These are phyloP conservation scores for Kwoniella pini DNA, from an alignment of 768 basidiomycete genomes.

Conservation along the genomic window DNA sequence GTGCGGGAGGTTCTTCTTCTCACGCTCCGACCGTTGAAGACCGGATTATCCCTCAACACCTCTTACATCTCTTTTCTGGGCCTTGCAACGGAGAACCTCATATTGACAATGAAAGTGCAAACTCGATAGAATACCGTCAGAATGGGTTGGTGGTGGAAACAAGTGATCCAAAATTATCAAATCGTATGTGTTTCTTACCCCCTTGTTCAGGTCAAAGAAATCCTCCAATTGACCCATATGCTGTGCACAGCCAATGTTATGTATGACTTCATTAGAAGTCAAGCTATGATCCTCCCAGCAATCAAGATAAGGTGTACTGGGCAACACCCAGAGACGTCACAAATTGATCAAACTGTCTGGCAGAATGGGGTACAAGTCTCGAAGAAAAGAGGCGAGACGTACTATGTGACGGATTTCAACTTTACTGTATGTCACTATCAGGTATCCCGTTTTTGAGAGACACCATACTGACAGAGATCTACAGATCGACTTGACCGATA, in stretches of 20 bases:
- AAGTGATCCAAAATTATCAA: conserved; percentile 26
- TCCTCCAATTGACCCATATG: background rate
- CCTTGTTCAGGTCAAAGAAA: background rate
- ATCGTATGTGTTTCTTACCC: conserved; percentile 24
- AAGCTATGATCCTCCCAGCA: conserved; percentile 55
- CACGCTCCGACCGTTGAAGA: background rate
- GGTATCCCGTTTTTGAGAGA: too few relatives aligned
- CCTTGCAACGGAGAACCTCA: conserved; percentile 34
- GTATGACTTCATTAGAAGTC: conserved; percentile 70
- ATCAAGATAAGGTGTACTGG: conserved; percentile 27
- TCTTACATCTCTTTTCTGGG: conserved; percentile 28
- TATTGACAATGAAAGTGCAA: conserved; percentile 4
- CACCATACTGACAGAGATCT: background rate
- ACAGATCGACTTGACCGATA: conserved; percentile 38
- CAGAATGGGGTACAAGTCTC: conserved; percentile 55
- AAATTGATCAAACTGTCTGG: conserved; percentile 65
- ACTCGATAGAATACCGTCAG: conserved; percentile 4
- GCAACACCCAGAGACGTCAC: conserved; percentile 64
- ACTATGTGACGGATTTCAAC: conserved; percentile 40
- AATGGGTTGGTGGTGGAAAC: conserved; percentile 5
- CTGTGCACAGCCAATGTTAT: conserved; percentile 64
- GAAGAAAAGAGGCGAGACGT: conserved; percentile 28
- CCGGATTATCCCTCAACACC: conserved; percentile 15
- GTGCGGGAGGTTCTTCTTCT: background rate
- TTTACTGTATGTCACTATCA: conserved; percentile 34